Conservation (phyloP, 371 early-diverging fungal genomes). For the Mucor saturninus region DNA sequence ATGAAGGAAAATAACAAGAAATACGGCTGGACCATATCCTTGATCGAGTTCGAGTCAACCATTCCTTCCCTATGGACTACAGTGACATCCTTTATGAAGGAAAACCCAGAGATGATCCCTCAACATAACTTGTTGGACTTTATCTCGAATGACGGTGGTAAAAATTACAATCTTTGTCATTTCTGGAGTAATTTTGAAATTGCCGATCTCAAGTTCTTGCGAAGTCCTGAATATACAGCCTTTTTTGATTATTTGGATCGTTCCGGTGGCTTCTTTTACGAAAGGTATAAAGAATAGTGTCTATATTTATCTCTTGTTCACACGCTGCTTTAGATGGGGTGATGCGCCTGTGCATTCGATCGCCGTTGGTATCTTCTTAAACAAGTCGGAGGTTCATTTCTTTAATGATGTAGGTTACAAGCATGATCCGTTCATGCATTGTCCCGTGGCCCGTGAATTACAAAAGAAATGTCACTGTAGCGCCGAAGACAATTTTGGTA, state of each 20-base stretch:
- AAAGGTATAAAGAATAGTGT: slow-evolving; percentile 48
- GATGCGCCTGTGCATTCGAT: slow-evolving; percentile 97
- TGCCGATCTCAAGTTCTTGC: slow-evolving; percentile 82
- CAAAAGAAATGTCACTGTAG: slow-evolving; percentile 71
- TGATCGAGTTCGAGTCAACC: slow-evolving; percentile 79
- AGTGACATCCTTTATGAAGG: slow-evolving; percentile 55
- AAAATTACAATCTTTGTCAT: slow-evolving; percentile 78
- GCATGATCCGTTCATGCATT: slow-evolving; percentile 71
- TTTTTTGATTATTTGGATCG: slow-evolving; percentile 87
- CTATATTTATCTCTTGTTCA: not conserved
- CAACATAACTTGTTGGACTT: slow-evolving; percentile 43
- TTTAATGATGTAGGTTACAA: slow-evolving; percentile 91
- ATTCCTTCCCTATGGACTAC: slow-evolving; percentile 83
- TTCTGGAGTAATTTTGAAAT: slow-evolving; percentile 99
- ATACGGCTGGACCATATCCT: slow-evolving; percentile 82
- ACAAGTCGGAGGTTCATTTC: slow-evolving; percentile 80
- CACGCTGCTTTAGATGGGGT: slow-evolving; percentile 70
- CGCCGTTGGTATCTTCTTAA: slow-evolving; percentile 71
- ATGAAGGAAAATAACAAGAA: slow-evolving; percentile 83
- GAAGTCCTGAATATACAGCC: slow-evolving; percentile 67
- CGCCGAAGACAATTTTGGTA: slow-evolving; percentile 59
- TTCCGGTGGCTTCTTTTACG: slow-evolving; percentile 93
- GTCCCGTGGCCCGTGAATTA: slow-evolving; percentile 59
- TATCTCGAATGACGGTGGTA: slow-evolving; percentile 38
- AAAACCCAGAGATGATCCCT: slow-evolving; percentile 51